phyloP scores from a whole-genome alignment of 805 yeast species.

The Yamadazyma sp. region DNA sequence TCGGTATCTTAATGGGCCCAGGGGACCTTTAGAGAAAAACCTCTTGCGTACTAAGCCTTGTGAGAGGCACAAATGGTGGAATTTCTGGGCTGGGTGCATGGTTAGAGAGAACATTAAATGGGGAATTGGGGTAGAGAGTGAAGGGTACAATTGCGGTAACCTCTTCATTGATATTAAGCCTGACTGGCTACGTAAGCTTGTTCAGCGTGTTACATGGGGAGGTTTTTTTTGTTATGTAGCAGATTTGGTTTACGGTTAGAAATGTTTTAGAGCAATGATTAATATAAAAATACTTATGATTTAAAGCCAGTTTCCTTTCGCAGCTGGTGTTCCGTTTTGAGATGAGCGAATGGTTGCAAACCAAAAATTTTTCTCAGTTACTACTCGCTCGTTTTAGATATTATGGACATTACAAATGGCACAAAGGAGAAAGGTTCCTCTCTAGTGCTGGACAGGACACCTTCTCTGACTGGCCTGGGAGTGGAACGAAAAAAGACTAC shows the following conservation, averaged over 20 bases:
- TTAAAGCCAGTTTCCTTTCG: too few relatives aligned
- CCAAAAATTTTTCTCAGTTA: constrained; percentile 6
- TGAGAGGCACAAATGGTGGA: constrained; percentile 91
- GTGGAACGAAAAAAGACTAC: background rate
- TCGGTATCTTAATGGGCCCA: constrained; percentile 89
- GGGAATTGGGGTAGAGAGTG: constrained; percentile 88
- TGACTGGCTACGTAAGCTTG: constrained; percentile 43
- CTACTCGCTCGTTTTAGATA: background rate
- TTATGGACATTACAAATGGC: background rate
- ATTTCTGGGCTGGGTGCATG: constrained; percentile 79
- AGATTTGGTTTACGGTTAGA: constrained; percentile 49
- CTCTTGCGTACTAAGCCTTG: constrained; percentile 70
- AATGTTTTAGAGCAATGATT: too few relatives aligned
- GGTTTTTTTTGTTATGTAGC: constrained; percentile 58
- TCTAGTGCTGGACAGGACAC: background rate
- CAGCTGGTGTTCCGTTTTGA: too few relatives aligned
- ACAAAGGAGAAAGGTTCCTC: background rate
- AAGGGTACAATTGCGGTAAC: constrained; percentile 80
- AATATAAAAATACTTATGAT: too few relatives aligned
- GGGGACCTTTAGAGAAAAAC: constrained; percentile 84
- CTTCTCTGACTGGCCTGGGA: background rate
- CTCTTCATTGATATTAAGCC: constrained; percentile 56
- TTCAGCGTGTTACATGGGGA: constrained; percentile 58
- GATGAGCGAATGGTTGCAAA: constrained; percentile 7
- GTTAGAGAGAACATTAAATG: constrained; percentile 69